Percentiles rank a stretch among this genome's conserved stretches.
phyloP scores from a whole-genome alignment of 1,284 basidiomycete species.

The Ustilago bromivora region DNA sequence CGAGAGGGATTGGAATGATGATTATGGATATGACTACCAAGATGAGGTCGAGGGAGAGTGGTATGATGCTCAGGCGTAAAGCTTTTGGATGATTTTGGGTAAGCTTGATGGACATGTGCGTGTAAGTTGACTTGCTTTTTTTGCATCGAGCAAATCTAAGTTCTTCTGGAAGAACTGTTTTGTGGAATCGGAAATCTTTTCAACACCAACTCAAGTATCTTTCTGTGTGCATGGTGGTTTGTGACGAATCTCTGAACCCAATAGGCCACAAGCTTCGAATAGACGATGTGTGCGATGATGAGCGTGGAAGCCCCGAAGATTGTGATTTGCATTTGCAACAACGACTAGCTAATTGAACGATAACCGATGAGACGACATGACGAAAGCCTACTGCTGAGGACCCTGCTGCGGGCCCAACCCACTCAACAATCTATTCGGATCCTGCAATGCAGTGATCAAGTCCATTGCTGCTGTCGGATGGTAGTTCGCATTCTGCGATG shows the following conservation, averaged over 20 bases:
- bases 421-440: slow-evolving; percentile 41
- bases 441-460: slow-evolving; percentile 45
- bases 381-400: neutral
- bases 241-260: neutral
- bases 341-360: neutral
- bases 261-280: neutral
- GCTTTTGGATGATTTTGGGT: neutral
- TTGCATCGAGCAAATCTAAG: slow-evolving; percentile 6
- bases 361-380: neutral
- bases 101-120: neutral
- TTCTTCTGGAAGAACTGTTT: slow-evolving; percentile 6
- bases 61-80: slow-evolving; percentile 26
- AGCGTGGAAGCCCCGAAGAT: neutral
- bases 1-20: slow-evolving; percentile 21
- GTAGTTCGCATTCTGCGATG: slow-evolving; percentile 17
- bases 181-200: slow-evolving; percentile 1
- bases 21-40: slow-evolving; percentile 23
- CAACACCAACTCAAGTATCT: neutral
- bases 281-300: neutral
- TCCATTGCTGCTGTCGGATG: slow-evolving; percentile 39
- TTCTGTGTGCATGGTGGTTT: neutral
- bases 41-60: slow-evolving; percentile 10
- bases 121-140: neutral
- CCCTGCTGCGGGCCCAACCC: slow-evolving; percentile 18
- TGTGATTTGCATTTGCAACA: neutral